These are phyloP conservation scores for Daucus carota DNA, from an alignment of 129 eudicot species.

Conservation along the genomic window DH1_v3.0 NC_030382.2:58644001-58644500, in stretches of 20 bases:
- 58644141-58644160: neutral
- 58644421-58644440: neutral
- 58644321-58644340: conserved; percentile 2
- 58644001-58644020: conserved; percentile 92
- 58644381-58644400: conserved; percentile 94
- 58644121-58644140: neutral
- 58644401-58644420: too few species aligned
- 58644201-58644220: conserved; percentile 24
- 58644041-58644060: conserved; percentile 82
- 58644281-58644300: neutral
- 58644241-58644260: neutral
- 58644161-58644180: conserved; percentile 15
- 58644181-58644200: conserved; percentile 50
- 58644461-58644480: too few species aligned
- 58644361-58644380: conserved; percentile 97
- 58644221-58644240: neutral
- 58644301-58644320: conserved; percentile 3
- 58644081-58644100: conserved; percentile 62
- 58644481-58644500: too few species aligned
- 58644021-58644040: conserved; percentile 79
- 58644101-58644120: neutral
- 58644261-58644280: too few species aligned
- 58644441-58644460: neutral
- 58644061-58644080: conserved; percentile 32
- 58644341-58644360: conserved; percentile 96